Evolutionary conservation across 345 rosid species (phyloP), one percentile per base, ranked within the genome.

Genomic region (Boechera divaricarpa): DNA sequence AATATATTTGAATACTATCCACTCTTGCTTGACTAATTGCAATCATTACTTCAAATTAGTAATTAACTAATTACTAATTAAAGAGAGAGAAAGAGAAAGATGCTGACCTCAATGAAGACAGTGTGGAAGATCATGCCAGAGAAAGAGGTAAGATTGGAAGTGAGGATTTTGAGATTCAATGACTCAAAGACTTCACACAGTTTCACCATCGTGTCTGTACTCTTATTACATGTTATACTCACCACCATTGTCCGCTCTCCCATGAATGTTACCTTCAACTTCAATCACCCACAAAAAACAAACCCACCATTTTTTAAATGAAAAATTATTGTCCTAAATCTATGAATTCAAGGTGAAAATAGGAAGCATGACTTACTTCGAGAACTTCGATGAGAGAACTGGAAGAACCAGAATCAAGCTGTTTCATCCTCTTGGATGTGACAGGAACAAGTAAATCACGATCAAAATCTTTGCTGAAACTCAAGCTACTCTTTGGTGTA

Each of bases 141-240:
- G 73, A 91, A 88, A 15, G 90, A 81, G 0, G 88, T 86, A 71
- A 95, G 87, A 67, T 85, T 92, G 2, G 94, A 94, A 0, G 96
- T 87, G 54, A 92, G 79, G 53, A 95, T 86, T 74, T 88, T 92
- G 67, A 92, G 87, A 82, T 88, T 86, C 73, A 92, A 75, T 45
- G 94, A 80, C 84, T 92, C 98, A 39, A 95, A 92, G 32, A 88
- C 88, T 63, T 95, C 88, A 39, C 98, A 92, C 2, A 95, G 83
- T 72, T 85, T 92, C 24, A 91, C 94, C 94, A 95, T 91, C 26
- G 99, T 95, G 38, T 92, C 97, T 67, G 88, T 77, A 58, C 86
- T 88, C 73, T 88, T 89, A 60, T 87, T 85, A 55, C 98, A 95
- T 42, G 94, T 89, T 82, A 90, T 76, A 83, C 91, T 92, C 75